phyloP scores from a whole-genome alignment of 2,329 filamentous ascomycete species.

The Cercospora beticola region DNA sequence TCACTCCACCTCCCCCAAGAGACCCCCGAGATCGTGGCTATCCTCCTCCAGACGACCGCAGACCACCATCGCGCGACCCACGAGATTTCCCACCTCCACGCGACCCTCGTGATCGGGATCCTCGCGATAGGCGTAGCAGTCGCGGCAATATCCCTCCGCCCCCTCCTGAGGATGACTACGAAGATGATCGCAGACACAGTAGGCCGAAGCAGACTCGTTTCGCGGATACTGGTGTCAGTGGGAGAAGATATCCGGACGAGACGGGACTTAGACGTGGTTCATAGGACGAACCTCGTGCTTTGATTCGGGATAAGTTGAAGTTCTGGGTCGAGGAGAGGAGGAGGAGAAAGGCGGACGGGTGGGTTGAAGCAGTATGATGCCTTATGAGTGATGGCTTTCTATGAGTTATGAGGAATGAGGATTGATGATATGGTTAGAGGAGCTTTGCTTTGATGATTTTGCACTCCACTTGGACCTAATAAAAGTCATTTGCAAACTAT shows the following conservation, averaged over 20 bases:
- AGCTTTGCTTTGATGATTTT: background rate
- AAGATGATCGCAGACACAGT: conserved; percentile 14
- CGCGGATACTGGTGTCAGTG: conserved; percentile 18
- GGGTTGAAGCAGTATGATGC: background rate
- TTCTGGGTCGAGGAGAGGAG: conserved; percentile 5
- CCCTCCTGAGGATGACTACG: conserved; percentile 16
- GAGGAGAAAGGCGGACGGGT: background rate
- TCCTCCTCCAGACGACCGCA: conserved; percentile 8
- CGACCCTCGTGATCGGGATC: conserved; percentile 11
- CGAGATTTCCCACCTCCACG: conserved; percentile 8
- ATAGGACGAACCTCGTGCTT: conserved; percentile 9
- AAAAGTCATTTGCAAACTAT: background rate
- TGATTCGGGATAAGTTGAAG: conserved; percentile 10
- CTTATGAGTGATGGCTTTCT: background rate
- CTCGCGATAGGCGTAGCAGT: conserved; percentile 14
- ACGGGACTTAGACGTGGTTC: conserved; percentile 9
- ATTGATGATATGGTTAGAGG: background rate
- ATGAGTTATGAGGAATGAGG: background rate
- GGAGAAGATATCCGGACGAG: conserved; percentile 18
- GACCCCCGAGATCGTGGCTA: conserved; percentile 12
- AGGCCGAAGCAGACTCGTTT: conserved; percentile 19
- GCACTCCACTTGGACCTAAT: background rate
- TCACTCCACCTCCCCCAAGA: conserved; percentile 2
- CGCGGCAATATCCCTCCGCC: background rate
- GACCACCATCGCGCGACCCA: conserved; percentile 12